These are phyloP conservation scores for Alternaria sp. DNA, from an alignment of 2,329 filamentous ascomycete genomes.

Conservation along the genomic window DNA sequence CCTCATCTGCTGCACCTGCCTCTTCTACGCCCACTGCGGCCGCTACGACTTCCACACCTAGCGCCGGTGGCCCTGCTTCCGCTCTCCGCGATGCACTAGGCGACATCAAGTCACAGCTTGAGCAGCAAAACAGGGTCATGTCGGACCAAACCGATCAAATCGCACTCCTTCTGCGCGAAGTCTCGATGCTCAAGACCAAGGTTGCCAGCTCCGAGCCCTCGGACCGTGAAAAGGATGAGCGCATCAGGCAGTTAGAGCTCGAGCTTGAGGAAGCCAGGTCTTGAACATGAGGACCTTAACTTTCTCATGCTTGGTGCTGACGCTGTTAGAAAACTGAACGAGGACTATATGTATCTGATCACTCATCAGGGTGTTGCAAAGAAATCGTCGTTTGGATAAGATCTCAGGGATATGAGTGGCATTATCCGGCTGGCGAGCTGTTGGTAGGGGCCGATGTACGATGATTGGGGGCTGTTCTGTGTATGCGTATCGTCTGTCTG, in stretches of 20 bases:
- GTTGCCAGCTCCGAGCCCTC: conserved; percentile 56
- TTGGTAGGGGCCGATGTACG: conserved; percentile 8
- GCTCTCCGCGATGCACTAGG: conserved; percentile 70
- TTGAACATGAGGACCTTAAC: conserved; percentile 20
- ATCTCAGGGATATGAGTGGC: background rate
- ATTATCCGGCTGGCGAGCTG: background rate
- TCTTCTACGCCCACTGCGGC: conserved; percentile 48
- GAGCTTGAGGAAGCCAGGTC: conserved; percentile 51
- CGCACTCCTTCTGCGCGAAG: conserved; percentile 68
- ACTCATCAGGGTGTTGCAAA: background rate
- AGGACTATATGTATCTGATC: conserved; percentile 4
- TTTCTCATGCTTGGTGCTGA: background rate
- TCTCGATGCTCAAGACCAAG: conserved; percentile 72
- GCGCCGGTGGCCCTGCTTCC: conserved; percentile 55
- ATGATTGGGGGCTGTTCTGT: conserved; percentile 11
- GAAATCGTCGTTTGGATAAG: conserved; percentile 7
- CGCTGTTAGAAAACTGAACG: background rate
- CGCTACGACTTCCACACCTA: conserved; percentile 45
- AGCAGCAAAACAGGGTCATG: conserved; percentile 79
- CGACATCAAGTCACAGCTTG: conserved; percentile 78
- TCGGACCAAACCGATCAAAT: conserved; percentile 79
- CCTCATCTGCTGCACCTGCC: conserved; percentile 46
- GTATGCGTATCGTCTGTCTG: conserved; percentile 14
- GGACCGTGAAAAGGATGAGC: conserved; percentile 49
- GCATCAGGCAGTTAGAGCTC: conserved; percentile 49